Percentiles rank a stretch among this genome's conserved stretches.
These are phyloP conservation scores for Vachellia pachyceras DNA, from an alignment of 306 rosid genomes.

Conservation along the genomic window DNA sequence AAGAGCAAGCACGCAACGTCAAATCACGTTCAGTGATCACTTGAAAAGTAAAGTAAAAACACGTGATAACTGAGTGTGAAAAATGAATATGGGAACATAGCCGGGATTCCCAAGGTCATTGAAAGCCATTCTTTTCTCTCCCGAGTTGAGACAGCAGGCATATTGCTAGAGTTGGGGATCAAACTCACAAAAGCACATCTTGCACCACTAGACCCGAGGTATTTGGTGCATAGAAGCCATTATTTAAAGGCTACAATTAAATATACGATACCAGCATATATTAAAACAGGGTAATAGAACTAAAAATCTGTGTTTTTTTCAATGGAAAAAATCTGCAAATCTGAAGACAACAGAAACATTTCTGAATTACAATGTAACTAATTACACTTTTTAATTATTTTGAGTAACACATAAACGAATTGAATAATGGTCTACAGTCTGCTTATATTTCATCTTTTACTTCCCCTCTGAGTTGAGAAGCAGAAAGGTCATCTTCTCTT, in stretches of 20 bases:
- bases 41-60: conserved; percentile 11
- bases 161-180: too few relatives aligned
- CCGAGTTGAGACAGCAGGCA: too few relatives aligned
- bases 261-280: not conserved
- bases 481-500: not conserved
- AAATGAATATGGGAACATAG: conserved; percentile 20
- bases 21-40: conserved; percentile 41
- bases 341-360: conserved; percentile 6
- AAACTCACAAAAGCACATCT: too few relatives aligned
- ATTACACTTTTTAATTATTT: too few relatives aligned
- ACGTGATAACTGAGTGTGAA: conserved; percentile 18
- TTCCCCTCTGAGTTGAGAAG: not conserved
- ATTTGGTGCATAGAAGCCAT: too few relatives aligned
- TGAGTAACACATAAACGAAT: not conserved
- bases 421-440: not conserved
- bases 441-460: not conserved
- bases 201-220: too few relatives aligned
- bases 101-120: not conserved
- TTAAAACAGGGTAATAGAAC: not conserved
- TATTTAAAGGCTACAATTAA: not conserved
- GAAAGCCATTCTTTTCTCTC: not conserved
- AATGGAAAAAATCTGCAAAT: not conserved
- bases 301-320: not conserved
- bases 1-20: conserved; percentile 35
- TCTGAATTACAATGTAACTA: not conserved